Evolutionary conservation across 164 flowering plant species (phyloP), one percentile per base, ranked within the genome.

Genomic region (Tinospora cordifolia): DNA sequence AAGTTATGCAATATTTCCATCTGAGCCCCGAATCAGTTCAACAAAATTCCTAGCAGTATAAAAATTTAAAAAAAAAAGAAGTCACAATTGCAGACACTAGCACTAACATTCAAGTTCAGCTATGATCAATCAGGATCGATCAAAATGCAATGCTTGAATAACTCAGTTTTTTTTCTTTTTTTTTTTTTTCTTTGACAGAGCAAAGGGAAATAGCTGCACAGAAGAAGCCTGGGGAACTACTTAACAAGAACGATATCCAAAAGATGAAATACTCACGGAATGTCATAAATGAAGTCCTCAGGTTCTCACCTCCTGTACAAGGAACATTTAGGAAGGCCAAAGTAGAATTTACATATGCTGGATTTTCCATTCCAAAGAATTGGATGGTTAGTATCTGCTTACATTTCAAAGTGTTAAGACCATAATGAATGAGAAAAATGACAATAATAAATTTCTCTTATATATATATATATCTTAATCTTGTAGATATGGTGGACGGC

Each of bases 181-280:
- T n/a, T n/a, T n/a, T n/a, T 8, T 15, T 21, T 27, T 72, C 9
- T 34, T 39, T 44, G 38, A 2, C 38, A 66, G 70, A 72, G 49
- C 70, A 59, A 66, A 72, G 64, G 64, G 75, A 41, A 38, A 72
- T 72, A 22, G 68, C 49, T 51, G 25, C 24, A 19, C 39, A 14
- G 34, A 72, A 67, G 62, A n/a, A 41, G 21, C 59, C 70, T 8
- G 70, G 70, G 49, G 75, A 72, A 58, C 63, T 59, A 41, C 63
- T 72, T 44, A 66, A 72, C 63, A 65, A 57, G 57, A 65, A 72
- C 5, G 75, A 72, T 62, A 58, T 72, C 39, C 69, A 68, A 30
- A 72, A 72, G 59, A 72, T 72, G 75, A 66, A 66, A 22, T 72
- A 72, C 13, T 66, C 75, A 39, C 59, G 75, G 75, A 66, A 66